Evolutionary conservation across 169 alveolate genomes (phyloP), one percentile per base, ranked within the genome.

Genomic region (Toxoplasma gondii): DNA sequence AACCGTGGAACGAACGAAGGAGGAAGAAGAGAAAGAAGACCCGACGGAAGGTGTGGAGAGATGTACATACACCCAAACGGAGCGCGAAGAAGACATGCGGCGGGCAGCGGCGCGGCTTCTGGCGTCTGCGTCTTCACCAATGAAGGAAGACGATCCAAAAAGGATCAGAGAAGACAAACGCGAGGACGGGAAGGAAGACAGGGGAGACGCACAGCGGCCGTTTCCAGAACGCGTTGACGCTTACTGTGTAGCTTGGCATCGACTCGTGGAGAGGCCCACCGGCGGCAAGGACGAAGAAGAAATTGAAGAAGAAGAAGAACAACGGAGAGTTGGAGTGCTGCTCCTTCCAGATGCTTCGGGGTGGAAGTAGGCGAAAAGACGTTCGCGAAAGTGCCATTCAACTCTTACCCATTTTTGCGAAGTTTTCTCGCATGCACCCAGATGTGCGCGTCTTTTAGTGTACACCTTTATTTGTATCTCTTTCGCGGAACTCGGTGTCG

Each of bases 291-390:
- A 38, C 45, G 86, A 4, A 29, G 86, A n/a, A 2, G 49, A 78
- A n/a, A 31, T 9, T 0, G 22, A 9, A 1, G 86, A 78, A n/a
- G 86, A 78, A 38, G 44, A 78, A 17, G 45, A n/a, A 16, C 27
- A n/a, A 78, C 4, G 45, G 4, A 9, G 86, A 31, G n/a, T 31
- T 7, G 86, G 86, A 7, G 43, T 78, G 44, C 39, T 78, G 4
- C 86, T 78, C 29, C 86, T 78, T 38, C 86, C 86, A 19, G 86
- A 78, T 78, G 86, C 39, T 17, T 78, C 22, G 10, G 86, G 86
- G 10, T 78, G 86, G 86, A 78, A 45, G 86, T 78, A 78, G 1
- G 86, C 4, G 45, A 10, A 27, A 29, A 17, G 74, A 64, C 24
- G 74, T 12, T 1, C 74, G 74, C 22, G 31, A 49, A 49, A 49